These are phyloP conservation scores for Saussurea involucrata DNA, from an alignment of 129 eudicot genomes.

Conservation along the genomic window DNA sequence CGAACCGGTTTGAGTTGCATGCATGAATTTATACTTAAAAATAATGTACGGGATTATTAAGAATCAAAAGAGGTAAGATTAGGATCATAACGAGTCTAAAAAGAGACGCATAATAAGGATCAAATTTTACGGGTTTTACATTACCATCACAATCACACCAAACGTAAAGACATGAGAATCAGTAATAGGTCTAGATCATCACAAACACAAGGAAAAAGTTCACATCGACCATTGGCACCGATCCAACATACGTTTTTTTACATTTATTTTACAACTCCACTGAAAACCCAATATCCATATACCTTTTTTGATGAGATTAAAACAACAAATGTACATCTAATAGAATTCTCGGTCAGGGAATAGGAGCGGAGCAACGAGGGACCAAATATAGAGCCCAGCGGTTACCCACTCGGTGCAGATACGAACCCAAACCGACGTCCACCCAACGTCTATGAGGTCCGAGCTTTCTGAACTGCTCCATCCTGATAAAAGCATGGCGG, in stretches of 20 bases:
- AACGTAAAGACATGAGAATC: neutral
- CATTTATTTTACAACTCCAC: constrained; percentile 17
- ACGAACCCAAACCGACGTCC: constrained; percentile 99
- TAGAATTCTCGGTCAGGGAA: constrained; percentile 87
- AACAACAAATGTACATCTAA: constrained; percentile 17
- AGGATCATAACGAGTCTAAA: too few species aligned
- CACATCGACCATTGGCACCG: neutral
- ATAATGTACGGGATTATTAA: too few species aligned
- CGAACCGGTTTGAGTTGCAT: too few species aligned
- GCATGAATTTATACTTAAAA: too few species aligned
- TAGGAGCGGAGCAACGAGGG: constrained; percentile 88
- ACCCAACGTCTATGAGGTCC: constrained; percentile 88
- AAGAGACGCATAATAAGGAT: too few species aligned
- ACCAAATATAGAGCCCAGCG: constrained; percentile 87
- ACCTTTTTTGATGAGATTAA: too few species aligned
- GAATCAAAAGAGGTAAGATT: too few species aligned
- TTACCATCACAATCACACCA: neutral
- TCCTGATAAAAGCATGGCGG: constrained; percentile 97
- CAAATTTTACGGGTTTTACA: too few species aligned
- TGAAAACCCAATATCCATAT: constrained; percentile 10
- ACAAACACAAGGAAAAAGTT: neutral
- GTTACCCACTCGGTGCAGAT: constrained; percentile 97
- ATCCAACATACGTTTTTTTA: constrained; percentile 6
- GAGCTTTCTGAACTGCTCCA: constrained; percentile 84
- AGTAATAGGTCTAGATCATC: neutral